phyloP scores from a whole-genome alignment of 352 stramenopile genomes.

The Pythium chondricola region DNA sequence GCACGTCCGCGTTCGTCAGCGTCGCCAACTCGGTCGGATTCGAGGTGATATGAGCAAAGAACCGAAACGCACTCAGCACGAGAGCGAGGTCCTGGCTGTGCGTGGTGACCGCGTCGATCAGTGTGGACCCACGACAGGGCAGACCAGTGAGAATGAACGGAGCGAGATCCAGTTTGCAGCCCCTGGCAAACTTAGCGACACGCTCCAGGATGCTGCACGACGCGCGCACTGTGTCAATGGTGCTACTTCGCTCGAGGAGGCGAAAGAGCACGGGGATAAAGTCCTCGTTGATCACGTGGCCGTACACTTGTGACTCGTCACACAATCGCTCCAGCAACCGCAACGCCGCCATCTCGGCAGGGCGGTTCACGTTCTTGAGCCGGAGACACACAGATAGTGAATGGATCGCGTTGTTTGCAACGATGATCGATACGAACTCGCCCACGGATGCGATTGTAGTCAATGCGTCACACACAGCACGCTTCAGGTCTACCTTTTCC shows the following conservation, averaged over 20 bases:
- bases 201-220: constrained; percentile 68
- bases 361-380: constrained; percentile 9
- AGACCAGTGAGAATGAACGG: constrained; percentile 27
- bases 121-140: constrained; percentile 29
- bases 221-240: constrained; percentile 34
- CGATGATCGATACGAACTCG: constrained; percentile 38
- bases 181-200: constrained; percentile 49
- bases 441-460: constrained; percentile 28
- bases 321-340: constrained; percentile 31
- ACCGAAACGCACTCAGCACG: constrained; percentile 36
- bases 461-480: constrained; percentile 31
- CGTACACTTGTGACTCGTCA: constrained; percentile 35
- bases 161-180: constrained; percentile 50
- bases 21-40: constrained; percentile 45
- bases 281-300: constrained; percentile 50
- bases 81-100: constrained; percentile 27
- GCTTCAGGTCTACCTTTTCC: constrained; percentile 33
- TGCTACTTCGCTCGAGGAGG: constrained; percentile 49
- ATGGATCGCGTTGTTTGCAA: constrained; percentile 30
- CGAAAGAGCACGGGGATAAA: constrained; percentile 43
- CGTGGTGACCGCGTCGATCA: constrained; percentile 33
- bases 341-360: constrained; percentile 29
- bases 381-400: constrained; percentile 32
- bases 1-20: constrained; percentile 39
- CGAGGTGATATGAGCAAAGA: constrained; percentile 44